These are phyloP conservation scores for Aspergillus bombycis DNA, from an alignment of 2,329 filamentous ascomycete genomes.

Conservation along the genomic window DNA sequence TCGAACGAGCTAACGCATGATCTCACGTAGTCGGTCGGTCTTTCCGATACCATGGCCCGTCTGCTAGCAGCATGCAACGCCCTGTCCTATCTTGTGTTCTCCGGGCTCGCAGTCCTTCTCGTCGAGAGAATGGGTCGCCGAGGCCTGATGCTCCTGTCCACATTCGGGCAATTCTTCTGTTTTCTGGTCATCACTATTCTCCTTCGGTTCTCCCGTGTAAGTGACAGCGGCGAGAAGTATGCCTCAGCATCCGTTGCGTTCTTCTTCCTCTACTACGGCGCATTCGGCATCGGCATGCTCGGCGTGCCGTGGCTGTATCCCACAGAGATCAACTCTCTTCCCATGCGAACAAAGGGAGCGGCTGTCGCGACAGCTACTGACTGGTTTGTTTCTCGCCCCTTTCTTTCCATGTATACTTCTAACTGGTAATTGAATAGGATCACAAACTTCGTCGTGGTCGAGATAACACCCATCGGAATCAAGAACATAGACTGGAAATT, in stretches of 20 bases:
- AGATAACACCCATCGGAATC: background rate
- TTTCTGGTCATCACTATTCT: background rate
- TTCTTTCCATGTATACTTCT: too few species aligned
- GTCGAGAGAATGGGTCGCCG: background rate
- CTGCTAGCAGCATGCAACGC: conserved; percentile 60
- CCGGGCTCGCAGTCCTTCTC: conserved; percentile 12
- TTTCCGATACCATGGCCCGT: conserved; percentile 54
- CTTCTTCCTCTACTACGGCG: background rate
- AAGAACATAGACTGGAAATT: conserved; percentile 17
- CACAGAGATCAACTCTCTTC: background rate
- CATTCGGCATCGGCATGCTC: background rate
- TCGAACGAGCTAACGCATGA: conserved; percentile 61
- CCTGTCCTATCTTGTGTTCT: conserved; percentile 54
- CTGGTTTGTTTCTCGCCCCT: background rate
- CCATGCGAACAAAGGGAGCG: background rate
- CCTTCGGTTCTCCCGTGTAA: background rate
- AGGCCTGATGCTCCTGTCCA: background rate
- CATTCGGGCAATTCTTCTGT: background rate
- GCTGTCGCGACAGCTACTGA: background rate
- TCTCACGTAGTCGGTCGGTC: conserved; percentile 51
- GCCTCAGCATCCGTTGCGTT: background rate
- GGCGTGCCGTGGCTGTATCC: background rate
- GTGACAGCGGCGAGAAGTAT: background rate
- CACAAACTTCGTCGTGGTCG: background rate
- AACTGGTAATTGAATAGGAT: background rate